A percentile compares a stretch with the other conserved stretches of the same genome.
Conservation (phyloP, 352 stramenopile genomes). For the Globisporangium sylvaticum region DNA sequence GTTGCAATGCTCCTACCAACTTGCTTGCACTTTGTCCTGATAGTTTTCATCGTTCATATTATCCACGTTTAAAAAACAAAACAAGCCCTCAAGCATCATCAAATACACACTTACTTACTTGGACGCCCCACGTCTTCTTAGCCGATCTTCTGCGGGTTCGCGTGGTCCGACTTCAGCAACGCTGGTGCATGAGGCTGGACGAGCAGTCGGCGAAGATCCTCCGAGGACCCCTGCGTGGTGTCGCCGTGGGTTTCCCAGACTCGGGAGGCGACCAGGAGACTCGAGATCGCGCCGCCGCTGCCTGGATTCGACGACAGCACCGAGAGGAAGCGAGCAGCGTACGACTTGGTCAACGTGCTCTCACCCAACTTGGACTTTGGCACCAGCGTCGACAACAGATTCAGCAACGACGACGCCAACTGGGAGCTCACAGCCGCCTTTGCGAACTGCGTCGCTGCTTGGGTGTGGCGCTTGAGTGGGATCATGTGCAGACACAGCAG, state of each 20-base stretch:
- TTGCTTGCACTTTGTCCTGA: neutral
- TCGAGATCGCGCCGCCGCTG: conserved; percentile 79
- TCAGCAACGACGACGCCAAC: conserved; percentile 75
- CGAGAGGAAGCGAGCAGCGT: conserved; percentile 75
- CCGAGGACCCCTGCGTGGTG: conserved; percentile 72
- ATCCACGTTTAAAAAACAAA: conserved; percentile 11
- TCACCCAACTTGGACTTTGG: conserved; percentile 80
- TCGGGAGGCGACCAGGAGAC: conserved; percentile 67
- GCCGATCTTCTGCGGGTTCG: conserved; percentile 85
- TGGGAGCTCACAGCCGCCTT: conserved; percentile 77
- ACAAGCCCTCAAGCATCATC: neutral
- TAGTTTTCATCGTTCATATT: neutral
- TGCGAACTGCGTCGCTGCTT: conserved; percentile 80
- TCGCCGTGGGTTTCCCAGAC: conserved; percentile 84
- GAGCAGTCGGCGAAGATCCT: conserved; percentile 75
- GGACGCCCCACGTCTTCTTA: conserved; percentile 13
- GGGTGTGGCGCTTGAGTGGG: conserved; percentile 81
- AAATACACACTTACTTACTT: neutral
- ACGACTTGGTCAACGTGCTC: conserved; percentile 78
- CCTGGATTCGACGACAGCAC: conserved; percentile 82
- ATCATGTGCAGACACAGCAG: conserved; percentile 87
- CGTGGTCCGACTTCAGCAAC: conserved; percentile 74
- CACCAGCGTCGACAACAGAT: conserved; percentile 73
- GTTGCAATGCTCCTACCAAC: neutral
- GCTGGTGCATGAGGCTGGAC: conserved; percentile 66